These are phyloP conservation scores for Omphalotus olearius DNA, from an alignment of 1,284 basidiomycete species.

Conservation along the genomic window DNA sequence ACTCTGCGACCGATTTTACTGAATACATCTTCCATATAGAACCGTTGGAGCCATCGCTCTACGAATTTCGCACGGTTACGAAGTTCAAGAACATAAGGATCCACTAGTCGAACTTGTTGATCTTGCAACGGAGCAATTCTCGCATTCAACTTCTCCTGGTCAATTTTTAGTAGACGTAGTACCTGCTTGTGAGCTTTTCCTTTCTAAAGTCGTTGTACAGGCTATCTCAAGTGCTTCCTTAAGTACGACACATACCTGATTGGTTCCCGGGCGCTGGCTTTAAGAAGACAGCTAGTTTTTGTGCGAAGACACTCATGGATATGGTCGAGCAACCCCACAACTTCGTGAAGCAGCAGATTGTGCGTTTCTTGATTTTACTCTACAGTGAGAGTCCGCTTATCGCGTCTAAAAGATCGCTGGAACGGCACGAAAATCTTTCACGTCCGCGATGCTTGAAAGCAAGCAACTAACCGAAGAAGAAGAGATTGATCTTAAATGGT, in stretches of 20 bases:
- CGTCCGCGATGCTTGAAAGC: conserved; percentile 44
- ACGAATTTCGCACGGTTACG: conserved; percentile 60
- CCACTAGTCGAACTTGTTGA: conserved; percentile 57
- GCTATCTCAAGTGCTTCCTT: conserved; percentile 5
- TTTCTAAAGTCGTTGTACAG: not conserved
- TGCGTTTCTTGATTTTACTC: conserved; percentile 22
- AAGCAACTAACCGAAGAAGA: conserved; percentile 43
- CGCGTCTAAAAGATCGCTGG: conserved; percentile 39
- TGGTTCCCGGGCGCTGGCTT: conserved; percentile 67
- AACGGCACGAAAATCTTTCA: conserved; percentile 46
- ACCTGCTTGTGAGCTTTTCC: conserved; percentile 41
- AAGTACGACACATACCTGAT: conserved; percentile 54
- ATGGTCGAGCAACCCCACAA: conserved; percentile 53
- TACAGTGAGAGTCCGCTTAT: not conserved
- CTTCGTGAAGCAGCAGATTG: conserved; percentile 60
- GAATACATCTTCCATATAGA: conserved; percentile 24
- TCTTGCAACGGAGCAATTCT: conserved; percentile 53
- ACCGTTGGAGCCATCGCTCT: conserved; percentile 57
- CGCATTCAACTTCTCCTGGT: conserved; percentile 50
- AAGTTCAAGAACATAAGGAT: conserved; percentile 50
- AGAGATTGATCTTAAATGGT: conserved; percentile 56
- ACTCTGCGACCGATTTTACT: not conserved
- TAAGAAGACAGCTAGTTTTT: conserved; percentile 45
- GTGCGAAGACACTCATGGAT: conserved; percentile 44
- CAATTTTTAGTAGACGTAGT: conserved; percentile 58